phyloP scores from a whole-genome alignment of 371 early-diverging fungal genomes.

The Actinomucor elegans region DNA sequence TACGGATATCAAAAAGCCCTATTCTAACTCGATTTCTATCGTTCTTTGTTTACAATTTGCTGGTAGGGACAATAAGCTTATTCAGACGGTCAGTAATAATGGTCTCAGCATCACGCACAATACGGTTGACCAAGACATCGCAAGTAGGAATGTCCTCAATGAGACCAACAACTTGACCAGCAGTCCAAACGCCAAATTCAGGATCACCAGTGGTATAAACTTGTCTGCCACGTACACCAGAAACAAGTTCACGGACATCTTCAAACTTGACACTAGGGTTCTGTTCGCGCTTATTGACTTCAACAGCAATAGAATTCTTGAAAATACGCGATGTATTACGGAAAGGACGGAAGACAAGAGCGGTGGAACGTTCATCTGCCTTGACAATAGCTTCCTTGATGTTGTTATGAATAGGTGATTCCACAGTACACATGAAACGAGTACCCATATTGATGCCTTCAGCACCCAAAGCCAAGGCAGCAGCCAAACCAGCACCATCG shows the following conservation, averaged over 20 bases:
- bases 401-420: conserved; percentile 71
- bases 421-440: conserved; percentile 80
- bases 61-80: conserved; percentile 11
- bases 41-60: conserved; percentile 20
- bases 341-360: conserved; percentile 75
- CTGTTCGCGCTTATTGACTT: conserved; percentile 68
- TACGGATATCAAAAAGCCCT: background rate
- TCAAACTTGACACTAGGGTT: conserved; percentile 62
- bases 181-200: conserved; percentile 78
- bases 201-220: conserved; percentile 71
- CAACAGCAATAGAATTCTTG: conserved; percentile 68
- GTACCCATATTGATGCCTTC: conserved; percentile 78
- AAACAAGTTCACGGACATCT: conserved; percentile 67
- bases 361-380: conserved; percentile 67
- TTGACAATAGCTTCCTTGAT: conserved; percentile 76
- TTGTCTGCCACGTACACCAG: conserved; percentile 70
- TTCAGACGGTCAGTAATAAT: conserved; percentile 34
- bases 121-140: conserved; percentile 57
- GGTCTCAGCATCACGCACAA: conserved; percentile 57
- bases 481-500: conserved; percentile 70
- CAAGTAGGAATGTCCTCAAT: conserved; percentile 82
- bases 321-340: conserved; percentile 81
- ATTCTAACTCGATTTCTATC: background rate
- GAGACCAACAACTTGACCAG: conserved; percentile 72
- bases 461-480: conserved; percentile 74